Evolutionary conservation across 306 rosid species (phyloP).

Genomic region (Nissolia schottii): DNA sequence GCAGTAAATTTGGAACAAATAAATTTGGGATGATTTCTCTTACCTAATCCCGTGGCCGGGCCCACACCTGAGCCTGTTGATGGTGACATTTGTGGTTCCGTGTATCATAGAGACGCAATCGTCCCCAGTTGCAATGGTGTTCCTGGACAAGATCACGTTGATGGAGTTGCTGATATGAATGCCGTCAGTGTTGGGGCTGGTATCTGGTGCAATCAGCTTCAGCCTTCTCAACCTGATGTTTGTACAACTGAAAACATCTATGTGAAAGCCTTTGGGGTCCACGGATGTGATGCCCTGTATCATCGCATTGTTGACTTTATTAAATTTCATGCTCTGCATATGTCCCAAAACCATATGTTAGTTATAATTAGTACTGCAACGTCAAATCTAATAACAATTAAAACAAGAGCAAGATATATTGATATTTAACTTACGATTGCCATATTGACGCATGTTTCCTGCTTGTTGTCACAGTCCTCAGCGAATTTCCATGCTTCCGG

Average conservation of each 20-base stretch:
- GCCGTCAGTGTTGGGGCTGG: constrained; percentile 47
- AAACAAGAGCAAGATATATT: too few species aligned
- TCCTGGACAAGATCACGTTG: background rate
- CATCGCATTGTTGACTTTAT: background rate
- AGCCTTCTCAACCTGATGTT: constrained; percentile 27
- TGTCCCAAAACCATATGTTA: too few species aligned
- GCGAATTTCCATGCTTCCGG: constrained; percentile 37
- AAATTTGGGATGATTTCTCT: too few species aligned
- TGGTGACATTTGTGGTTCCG: constrained; percentile 10
- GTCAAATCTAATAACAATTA: too few species aligned
- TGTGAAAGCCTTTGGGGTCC: constrained; percentile 42
- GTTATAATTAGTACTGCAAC: too few species aligned
- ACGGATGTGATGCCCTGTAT: constrained; percentile 5
- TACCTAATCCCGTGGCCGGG: constrained; percentile 51
- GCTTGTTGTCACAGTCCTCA: constrained; percentile 26
- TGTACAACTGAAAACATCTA: constrained; percentile 20
- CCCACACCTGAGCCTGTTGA: constrained; percentile 33
- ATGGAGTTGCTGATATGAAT: constrained; percentile 37
- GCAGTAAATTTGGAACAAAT: too few species aligned
- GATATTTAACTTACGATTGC: too few species aligned
- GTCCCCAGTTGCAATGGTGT: constrained; percentile 34
- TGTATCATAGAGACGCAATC: constrained; percentile 40
- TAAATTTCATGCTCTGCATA: too few species aligned
- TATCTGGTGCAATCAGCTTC: constrained; percentile 26
- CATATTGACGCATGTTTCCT: too few species aligned